A percentile compares a stretch with the other conserved stretches of the same genome.
Evolutionary conservation across 805 yeast genomes (phyloP).

Genomic region (Metschnikowia koreensis): DNA sequence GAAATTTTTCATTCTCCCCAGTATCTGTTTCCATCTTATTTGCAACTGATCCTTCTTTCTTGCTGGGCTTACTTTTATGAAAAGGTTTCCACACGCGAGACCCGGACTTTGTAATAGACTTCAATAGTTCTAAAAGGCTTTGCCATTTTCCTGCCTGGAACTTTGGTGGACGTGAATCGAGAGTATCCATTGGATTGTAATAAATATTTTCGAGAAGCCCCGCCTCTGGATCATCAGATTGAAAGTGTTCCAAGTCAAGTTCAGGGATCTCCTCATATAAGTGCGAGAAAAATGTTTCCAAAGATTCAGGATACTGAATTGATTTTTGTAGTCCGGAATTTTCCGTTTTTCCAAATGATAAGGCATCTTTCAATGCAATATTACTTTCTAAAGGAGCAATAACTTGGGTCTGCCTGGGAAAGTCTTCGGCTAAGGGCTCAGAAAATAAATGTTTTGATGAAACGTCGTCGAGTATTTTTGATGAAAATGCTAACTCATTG

Average conservation of each 20-base stretch:
- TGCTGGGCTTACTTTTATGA: background rate
- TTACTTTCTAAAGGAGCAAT: background rate
- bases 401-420: background rate
- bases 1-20: background rate
- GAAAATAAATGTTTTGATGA: too few relatives aligned
- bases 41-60: background rate
- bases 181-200: background rate
- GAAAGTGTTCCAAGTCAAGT: background rate
- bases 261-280: background rate
- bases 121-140: background rate
- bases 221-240: background rate
- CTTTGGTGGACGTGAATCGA: background rate
- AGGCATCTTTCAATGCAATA: background rate
- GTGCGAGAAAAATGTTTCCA: background rate
- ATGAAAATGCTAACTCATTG: too few relatives aligned
- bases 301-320: background rate
- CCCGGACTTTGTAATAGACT: background rate
- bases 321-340: background rate
- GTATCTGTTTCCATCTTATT: background rate
- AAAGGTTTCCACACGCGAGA: background rate
- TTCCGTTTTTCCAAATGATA: background rate
- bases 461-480: too few relatives aligned
- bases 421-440: background rate
- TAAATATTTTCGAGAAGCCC: too few relatives aligned
- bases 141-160: background rate